Evolutionary conservation across 192 early-diverging fungal genomes (phyloP).

Genomic region (Phlyctochytrium planicorne): DNA sequence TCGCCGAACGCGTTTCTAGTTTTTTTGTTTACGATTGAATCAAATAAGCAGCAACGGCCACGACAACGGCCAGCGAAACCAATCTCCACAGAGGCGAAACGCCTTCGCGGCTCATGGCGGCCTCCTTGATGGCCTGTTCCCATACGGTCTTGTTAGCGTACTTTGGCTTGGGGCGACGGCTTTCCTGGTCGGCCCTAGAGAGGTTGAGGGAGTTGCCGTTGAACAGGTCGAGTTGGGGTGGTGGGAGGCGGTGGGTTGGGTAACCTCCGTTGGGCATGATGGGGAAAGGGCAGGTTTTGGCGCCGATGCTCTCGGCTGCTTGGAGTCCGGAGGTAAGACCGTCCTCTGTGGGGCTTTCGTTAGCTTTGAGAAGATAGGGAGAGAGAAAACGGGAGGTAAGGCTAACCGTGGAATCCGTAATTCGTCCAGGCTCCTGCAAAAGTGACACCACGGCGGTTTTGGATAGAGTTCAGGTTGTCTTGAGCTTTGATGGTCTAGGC

Average conservation of each 20-base stretch:
- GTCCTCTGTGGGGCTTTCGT: slow-evolving; percentile 39
- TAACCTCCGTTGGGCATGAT: slow-evolving; percentile 50
- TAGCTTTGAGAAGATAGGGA: background rate
- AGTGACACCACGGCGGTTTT: slow-evolving; percentile 43
- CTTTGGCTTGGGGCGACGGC: background rate
- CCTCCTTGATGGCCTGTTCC: background rate
- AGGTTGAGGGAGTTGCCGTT: background rate
- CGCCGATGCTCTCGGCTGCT: slow-evolving; percentile 53
- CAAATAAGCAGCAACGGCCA: no score
- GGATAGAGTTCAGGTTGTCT: slow-evolving; percentile 40
- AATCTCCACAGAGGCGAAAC: no score
- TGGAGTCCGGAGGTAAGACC: slow-evolving; percentile 58
- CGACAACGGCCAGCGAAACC: no score
- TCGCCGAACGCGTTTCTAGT: no score
- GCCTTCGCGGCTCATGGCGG: no score
- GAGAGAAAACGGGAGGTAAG: background rate
- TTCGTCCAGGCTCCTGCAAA: slow-evolving; percentile 67
- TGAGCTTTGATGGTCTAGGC: slow-evolving; percentile 51
- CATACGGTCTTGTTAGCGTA: background rate
- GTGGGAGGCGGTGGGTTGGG: slow-evolving; percentile 38
- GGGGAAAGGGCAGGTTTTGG: slow-evolving; percentile 43
- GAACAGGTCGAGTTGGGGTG: slow-evolving; percentile 4
- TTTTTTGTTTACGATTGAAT: no score
- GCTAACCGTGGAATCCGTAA: slow-evolving; percentile 60
- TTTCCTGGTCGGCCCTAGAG: background rate